Conservation (phyloP, 1,284 basidiomycete genomes). For the Singerocomus rubriflavus region DNA sequence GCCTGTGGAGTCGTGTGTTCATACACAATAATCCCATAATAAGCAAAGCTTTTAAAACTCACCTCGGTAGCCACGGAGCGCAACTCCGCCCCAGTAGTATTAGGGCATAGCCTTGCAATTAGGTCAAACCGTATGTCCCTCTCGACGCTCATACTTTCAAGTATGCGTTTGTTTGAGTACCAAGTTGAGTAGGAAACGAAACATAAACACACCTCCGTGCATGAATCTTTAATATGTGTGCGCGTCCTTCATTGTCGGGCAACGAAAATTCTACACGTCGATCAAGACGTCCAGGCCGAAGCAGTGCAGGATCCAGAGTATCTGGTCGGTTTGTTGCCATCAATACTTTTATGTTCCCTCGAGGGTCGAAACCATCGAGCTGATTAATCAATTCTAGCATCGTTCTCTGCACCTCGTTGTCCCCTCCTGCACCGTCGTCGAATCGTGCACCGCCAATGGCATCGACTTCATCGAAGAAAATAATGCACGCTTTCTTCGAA, state of each 20-base stretch:
- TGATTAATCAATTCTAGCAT: conserved; percentile 99
- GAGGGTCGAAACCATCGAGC: conserved; percentile 96
- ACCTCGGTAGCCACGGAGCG: conserved; percentile 96
- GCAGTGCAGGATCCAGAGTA: conserved; percentile 94
- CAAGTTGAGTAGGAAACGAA: conserved; percentile 1
- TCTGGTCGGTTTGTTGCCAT: conserved; percentile 99
- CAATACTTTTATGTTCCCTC: conserved; percentile 99
- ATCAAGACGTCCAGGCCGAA: conserved; percentile 95
- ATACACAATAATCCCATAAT: background rate
- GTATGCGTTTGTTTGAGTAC: conserved; percentile 2
- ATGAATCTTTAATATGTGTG: conserved; percentile 96
- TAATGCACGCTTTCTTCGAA: conserved; percentile 98
- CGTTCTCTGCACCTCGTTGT: conserved; percentile 99
- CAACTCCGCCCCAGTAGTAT: conserved; percentile 96
- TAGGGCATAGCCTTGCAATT: conserved; percentile 95
- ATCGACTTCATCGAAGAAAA: conserved; percentile 99
- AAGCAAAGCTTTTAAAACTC: conserved; percentile 19
- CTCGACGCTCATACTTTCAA: conserved; percentile 90
- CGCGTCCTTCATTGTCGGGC: conserved; percentile 94
- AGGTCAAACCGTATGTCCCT: conserved; percentile 97
- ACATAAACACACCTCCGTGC: conserved; percentile 65
- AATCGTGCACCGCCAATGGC: conserved; percentile 99
- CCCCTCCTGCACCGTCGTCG: conserved; percentile 98
- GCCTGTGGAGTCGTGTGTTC: conserved; percentile 49
- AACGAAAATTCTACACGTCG: conserved; percentile 94